These are phyloP conservation scores for Exophiala aquamarina DNA, from an alignment of 2,329 filamentous ascomycete genomes.

Conservation along the genomic window DNA sequence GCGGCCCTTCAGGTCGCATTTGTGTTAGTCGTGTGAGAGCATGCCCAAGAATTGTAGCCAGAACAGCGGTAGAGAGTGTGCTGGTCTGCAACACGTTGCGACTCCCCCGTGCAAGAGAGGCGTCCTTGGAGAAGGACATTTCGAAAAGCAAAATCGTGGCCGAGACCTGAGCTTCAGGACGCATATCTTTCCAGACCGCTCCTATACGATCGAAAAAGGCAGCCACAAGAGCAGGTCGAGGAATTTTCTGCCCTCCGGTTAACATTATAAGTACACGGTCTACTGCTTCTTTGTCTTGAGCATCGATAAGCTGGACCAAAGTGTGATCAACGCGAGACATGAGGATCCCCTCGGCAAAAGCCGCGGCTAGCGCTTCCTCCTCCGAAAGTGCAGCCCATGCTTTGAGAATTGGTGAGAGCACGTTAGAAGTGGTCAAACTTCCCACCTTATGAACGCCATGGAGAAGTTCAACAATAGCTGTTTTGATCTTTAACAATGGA, in stretches of 20 bases:
- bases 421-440: conserved; percentile 68
- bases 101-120: conserved; percentile 24
- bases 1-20: conserved; percentile 68
- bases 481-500: conserved; percentile 68
- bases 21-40: conserved; percentile 67
- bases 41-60: conserved; percentile 70
- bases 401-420: conserved; percentile 72
- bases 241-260: conserved; percentile 38
- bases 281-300: conserved; percentile 60
- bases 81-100: conserved; percentile 21
- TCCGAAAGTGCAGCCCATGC: conserved; percentile 64
- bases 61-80: conserved; percentile 38
- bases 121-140: conserved; percentile 37
- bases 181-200: conserved; percentile 64
- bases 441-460: conserved; percentile 72
- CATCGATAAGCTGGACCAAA: conserved; percentile 53
- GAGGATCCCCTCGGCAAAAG: conserved; percentile 50
- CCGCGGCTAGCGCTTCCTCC: conserved; percentile 52
- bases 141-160: conserved; percentile 43
- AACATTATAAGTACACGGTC: conserved; percentile 54
- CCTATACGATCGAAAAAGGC: conserved; percentile 69
- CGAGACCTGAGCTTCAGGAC: conserved; percentile 37
- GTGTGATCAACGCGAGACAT: conserved; percentile 51
- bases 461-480: conserved; percentile 68
- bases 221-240: conserved; percentile 56